phyloP scores from a whole-genome alignment of 441 rosid species.

The Manihot esculenta region DNA sequence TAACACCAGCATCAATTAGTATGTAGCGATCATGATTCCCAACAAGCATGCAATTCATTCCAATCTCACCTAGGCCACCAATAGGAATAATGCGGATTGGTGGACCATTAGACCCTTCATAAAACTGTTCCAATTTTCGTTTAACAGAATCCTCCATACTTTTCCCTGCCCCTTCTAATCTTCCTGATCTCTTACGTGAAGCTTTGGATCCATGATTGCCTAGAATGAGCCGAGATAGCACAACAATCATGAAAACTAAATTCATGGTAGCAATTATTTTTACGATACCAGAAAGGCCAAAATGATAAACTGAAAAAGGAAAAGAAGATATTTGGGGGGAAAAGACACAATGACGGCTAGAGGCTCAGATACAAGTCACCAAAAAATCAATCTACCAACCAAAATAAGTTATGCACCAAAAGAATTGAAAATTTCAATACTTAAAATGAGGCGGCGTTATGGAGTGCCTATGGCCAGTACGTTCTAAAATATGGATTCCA shows the following conservation, averaged over 20 bases:
- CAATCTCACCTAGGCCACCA: constrained; percentile 97
- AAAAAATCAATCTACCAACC: neutral
- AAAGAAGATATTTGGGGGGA: neutral
- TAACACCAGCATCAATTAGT: constrained; percentile 86
- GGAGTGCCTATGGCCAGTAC: too few species aligned
- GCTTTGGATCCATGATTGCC: constrained; percentile 45
- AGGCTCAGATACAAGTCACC: neutral
- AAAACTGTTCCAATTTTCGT: constrained; percentile 94
- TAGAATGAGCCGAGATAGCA: constrained; percentile 23
- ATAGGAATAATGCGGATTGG: constrained; percentile 95
- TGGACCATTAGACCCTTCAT: constrained; percentile 88
- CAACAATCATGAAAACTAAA: neutral
- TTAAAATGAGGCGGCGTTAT: too few species aligned
- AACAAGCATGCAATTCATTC: constrained; percentile 99
- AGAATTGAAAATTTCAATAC: too few species aligned
- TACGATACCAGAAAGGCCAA: neutral
- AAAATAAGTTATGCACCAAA: too few species aligned
- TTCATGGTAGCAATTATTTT: neutral
- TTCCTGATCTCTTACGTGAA: constrained; percentile 50
- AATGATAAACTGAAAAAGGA: neutral
- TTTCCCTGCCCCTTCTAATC: constrained; percentile 76
- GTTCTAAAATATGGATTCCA: too few species aligned
- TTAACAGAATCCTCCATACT: constrained; percentile 96
- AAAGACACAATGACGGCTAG: neutral
- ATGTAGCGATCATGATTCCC: constrained; percentile 93